phyloP scores from a whole-genome alignment of 306 rosid genomes.

The Lathyrus oleraceus region DNA sequence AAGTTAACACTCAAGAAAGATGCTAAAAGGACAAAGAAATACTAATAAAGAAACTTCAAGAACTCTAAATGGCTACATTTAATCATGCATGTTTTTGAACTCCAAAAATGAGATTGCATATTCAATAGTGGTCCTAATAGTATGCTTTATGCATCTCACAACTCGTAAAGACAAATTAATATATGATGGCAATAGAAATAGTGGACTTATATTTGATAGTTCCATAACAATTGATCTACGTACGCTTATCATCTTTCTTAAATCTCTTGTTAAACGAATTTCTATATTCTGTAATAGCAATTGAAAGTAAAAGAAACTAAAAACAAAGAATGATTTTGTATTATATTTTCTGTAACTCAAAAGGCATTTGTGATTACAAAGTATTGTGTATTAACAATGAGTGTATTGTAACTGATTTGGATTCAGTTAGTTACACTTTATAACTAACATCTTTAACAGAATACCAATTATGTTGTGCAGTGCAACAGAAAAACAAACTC shows the following conservation, averaged over 20 bases:
- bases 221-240: not conserved
- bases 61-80: slow-evolving; percentile 20
- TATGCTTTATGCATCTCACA: slow-evolving; percentile 9
- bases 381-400: not conserved
- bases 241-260: not conserved
- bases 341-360: not conserved
- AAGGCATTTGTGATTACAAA: not conserved
- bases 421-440: not conserved
- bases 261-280: slow-evolving; percentile 4
- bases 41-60: slow-evolving; percentile 23
- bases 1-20: slow-evolving; percentile 25
- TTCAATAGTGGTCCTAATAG: not conserved
- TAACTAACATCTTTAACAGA: not conserved
- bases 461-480: too few relatives aligned
- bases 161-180: not conserved
- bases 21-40: slow-evolving; percentile 24
- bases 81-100: not conserved
- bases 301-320: not conserved
- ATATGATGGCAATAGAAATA: not conserved
- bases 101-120: slow-evolving; percentile 11
- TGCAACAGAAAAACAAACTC: too few relatives aligned
- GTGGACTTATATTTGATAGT: slow-evolving; percentile 6
- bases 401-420: not conserved
- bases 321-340: not conserved
- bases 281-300: not conserved